Base-by-base conservation (phyloP, 2,329 filamentous ascomycete genomes). In the Fusarium bactridioides region DNA sequence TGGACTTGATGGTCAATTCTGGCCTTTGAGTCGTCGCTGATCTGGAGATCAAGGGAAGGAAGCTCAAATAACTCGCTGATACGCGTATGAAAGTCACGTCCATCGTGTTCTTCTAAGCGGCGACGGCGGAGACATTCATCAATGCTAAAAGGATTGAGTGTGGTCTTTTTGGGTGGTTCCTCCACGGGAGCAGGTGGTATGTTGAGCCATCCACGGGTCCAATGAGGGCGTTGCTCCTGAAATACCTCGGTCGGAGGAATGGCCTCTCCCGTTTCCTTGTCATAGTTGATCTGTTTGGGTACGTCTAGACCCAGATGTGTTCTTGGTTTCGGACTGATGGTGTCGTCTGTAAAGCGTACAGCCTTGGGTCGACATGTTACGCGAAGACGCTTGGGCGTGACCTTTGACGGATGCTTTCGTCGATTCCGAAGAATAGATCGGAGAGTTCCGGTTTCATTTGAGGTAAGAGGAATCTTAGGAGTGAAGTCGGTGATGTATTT, bases 291-390 rank as follows among this genome's bases (percentile, higher is more conserved):
- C 3, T 59, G 60, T 51, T 67, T 76, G 5, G 74, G 77, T 10
- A 79, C 58, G 38, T 80, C 75, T 16, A 78, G 58, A 25, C 78
- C 78, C 33, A 71, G 23, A 37, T 76, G 79, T 6, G 73, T 76
- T 44, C 77, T 75, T 43, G 68, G 76, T 47, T 60, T 77, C 21
- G 78, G 78, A 35, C 72, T 76, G 7, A 73, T 43, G 4, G 77
- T 80, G 23, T 63, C 71, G 18, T 80, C 78, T 11, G 71, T 75
- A 59, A 81, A 81, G 21, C 79, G 78, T 23, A 81, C 79, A 41
- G 62, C 58, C 62, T 78, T 80, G 29, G 78, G 78, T 29, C 73
- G 64, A 25, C 74, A 73, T 23, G 51, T 68, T 65, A 73, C 72
- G 25, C 68, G 64, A 37, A 78, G 71, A 33, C 79, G 73, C 59